Percentiles rank a stretch among this genome's conserved stretches.
phyloP scores from a whole-genome alignment of 257 asterid species.

The Mitragyna speciosa region DNA sequence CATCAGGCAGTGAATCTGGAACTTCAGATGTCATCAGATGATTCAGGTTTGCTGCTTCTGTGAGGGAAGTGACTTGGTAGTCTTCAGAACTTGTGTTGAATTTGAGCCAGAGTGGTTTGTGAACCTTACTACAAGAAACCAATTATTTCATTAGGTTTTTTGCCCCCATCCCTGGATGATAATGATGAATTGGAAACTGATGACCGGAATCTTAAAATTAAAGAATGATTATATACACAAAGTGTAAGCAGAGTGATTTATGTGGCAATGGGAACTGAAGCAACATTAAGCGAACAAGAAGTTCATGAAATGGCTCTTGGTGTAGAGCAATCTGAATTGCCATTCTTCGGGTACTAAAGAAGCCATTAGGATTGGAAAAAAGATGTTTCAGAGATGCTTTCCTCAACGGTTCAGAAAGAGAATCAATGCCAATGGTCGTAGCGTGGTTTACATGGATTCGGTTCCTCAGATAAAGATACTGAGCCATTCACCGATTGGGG shows the following conservation, averaged over 20 bases:
- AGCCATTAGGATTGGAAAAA: constrained; percentile 30
- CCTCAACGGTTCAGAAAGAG: constrained; percentile 53
- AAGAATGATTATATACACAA: constrained; percentile 52
- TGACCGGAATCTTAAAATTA: constrained; percentile 46
- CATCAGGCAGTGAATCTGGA: constrained; percentile 63
- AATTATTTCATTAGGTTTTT: constrained; percentile 53
- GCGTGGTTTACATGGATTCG: constrained; percentile 51
- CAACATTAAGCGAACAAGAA: constrained; percentile 42
- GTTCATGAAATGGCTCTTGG: constrained; percentile 63
- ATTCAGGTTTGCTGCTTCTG: constrained; percentile 55
- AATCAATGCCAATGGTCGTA: constrained; percentile 30
- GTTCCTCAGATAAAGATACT: constrained; percentile 75
- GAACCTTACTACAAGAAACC: constrained; percentile 60
- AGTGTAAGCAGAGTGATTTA: constrained; percentile 47
- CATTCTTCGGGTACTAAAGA: constrained; percentile 79
- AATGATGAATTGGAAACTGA: constrained; percentile 21
- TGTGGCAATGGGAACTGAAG: constrained; percentile 89
- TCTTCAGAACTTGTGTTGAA: constrained; percentile 61
- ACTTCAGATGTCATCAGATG: constrained; percentile 50
- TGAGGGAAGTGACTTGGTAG: constrained; percentile 60
- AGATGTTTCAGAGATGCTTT: constrained; percentile 43
- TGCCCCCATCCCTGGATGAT: constrained; percentile 46
- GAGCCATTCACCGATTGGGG: constrained; percentile 55
- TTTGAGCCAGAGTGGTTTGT: constrained; percentile 72
- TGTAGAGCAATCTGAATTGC: constrained; percentile 55